Percentiles rank a stretch among this genome's conserved stretches.
phyloP scores from a whole-genome alignment of 768 basidiomycete genomes.

The Porphyrellus cyaneotinctus region DNA sequence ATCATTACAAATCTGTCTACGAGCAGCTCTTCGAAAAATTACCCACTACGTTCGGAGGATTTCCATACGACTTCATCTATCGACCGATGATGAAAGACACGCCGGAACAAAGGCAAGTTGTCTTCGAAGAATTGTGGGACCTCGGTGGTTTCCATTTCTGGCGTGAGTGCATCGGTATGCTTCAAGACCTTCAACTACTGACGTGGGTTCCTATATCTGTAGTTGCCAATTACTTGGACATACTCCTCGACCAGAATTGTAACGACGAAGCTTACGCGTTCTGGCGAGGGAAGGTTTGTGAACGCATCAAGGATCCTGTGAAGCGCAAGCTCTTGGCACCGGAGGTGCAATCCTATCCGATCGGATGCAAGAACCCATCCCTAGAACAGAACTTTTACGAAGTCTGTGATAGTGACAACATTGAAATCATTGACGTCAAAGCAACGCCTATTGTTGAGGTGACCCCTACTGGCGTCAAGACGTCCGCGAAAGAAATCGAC shows the following conservation, averaged over 20 bases:
- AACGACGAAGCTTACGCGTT: slow-evolving; percentile 11
- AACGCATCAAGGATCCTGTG: slow-evolving; percentile 6
- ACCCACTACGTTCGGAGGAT: slow-evolving; percentile 1
- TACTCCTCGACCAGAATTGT: background rate
- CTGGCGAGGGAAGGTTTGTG: slow-evolving; percentile 10
- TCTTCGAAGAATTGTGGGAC: slow-evolving; percentile 9
- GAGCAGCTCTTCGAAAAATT: slow-evolving; percentile 4
- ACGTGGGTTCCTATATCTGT: background rate
- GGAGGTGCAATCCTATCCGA: background rate
- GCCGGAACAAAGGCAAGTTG: slow-evolving; percentile 1
- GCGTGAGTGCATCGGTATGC: background rate
- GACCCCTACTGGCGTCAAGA: slow-evolving; percentile 4
- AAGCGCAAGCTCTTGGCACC: slow-evolving; percentile 12
- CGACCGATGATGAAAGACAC: slow-evolving; percentile 12
- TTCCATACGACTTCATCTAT: background rate
- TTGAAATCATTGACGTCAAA: slow-evolving; percentile 12
- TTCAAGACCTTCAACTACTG: background rate
- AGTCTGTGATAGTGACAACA: slow-evolving; percentile 6
- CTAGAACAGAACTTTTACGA: slow-evolving; percentile 10
- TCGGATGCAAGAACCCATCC: slow-evolving; percentile 8
- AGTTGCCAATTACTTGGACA: slow-evolving; percentile 6
- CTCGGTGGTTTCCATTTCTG: slow-evolving; percentile 4
- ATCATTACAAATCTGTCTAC: slow-evolving; percentile 6
- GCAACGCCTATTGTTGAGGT: slow-evolving; percentile 7
- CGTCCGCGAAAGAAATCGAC: background rate